Evolutionary conservation across 768 basidiomycete genomes (phyloP).

Genomic region (Epithele typhae): DNA sequence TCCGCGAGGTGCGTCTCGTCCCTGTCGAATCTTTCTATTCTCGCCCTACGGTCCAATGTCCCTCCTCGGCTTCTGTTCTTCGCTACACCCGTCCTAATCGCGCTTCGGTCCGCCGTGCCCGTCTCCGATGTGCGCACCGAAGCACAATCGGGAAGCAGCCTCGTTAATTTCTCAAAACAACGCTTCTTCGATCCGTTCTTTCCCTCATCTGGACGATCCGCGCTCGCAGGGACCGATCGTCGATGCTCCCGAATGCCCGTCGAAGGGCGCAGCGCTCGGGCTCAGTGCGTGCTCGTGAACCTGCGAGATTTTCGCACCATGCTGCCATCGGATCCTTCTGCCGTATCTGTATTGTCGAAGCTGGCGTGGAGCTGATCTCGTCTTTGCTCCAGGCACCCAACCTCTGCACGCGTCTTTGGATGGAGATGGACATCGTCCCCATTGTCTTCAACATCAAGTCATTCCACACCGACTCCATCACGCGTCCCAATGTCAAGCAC

Average conservation of each 20-base stretch:
- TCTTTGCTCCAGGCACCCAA: slow-evolving; percentile 56
- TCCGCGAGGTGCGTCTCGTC: slow-evolving; percentile 52
- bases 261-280: no score
- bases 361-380: neutral
- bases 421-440: slow-evolving; percentile 79
- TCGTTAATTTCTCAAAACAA: neutral
- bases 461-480: slow-evolving; percentile 74
- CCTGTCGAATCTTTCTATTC: neutral
- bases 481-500: slow-evolving; percentile 77
- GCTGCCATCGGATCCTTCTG: neutral
- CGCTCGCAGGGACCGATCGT: neutral
- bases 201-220: neutral
- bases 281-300: no score
- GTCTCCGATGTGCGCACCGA: neutral
- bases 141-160: neutral
- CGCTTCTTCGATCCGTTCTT: no score
- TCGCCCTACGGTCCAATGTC: neutral
- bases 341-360: neutral
- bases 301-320: no score
- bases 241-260: neutral
- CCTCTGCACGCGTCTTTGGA: slow-evolving; percentile 81
- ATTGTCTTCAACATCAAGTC: slow-evolving; percentile 84
- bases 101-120: slow-evolving; percentile 3
- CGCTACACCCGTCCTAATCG: no score
- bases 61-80: no score